These are phyloP conservation scores for Talaromyces borbonicus DNA, from an alignment of 495 filamentous ascomycete species.

Conservation along the genomic window DNA sequence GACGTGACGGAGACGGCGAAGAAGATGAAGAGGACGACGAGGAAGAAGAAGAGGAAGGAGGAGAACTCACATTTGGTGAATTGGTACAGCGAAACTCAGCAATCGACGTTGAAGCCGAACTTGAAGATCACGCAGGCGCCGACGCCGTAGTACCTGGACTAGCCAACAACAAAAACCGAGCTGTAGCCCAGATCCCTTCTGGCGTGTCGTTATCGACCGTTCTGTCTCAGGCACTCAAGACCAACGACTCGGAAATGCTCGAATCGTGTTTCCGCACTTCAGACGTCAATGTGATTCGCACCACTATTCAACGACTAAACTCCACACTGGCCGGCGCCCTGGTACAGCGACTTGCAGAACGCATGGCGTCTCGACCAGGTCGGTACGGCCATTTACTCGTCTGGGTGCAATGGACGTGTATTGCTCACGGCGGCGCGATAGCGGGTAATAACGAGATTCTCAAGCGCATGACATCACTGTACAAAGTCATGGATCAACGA, in stretches of 20 bases:
- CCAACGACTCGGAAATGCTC: constrained; percentile 77
- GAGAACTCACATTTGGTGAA: constrained; percentile 80
- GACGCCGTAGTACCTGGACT: constrained; percentile 30
- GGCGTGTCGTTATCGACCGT: constrained; percentile 79
- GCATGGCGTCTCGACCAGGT: constrained; percentile 78
- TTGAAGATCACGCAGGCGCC: constrained; percentile 32
- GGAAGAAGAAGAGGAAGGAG: constrained; percentile 25
- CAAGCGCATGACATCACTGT: constrained; percentile 62
- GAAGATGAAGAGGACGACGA: constrained; percentile 34
- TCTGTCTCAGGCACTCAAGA: constrained; percentile 83
- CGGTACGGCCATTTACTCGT: constrained; percentile 84
- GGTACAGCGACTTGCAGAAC: constrained; percentile 74
- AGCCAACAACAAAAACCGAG: constrained; percentile 18
- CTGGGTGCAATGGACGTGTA: constrained; percentile 95
- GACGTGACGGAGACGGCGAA: too few species aligned
- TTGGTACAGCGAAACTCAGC: constrained; percentile 61
- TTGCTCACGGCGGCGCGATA: constrained; percentile 86
- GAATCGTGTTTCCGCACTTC: constrained; percentile 81
- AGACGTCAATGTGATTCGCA: constrained; percentile 64
- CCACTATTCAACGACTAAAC: constrained; percentile 82
- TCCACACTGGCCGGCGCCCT: constrained; percentile 69
- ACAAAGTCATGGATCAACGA: constrained; percentile 76
- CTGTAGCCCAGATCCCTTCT: constrained; percentile 49
- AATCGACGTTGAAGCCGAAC: constrained; percentile 62
- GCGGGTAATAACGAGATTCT: constrained; percentile 71